phyloP scores from a whole-genome alignment of 2,329 filamentous ascomycete genomes.

The Trichoderma brevicompactum region DNA sequence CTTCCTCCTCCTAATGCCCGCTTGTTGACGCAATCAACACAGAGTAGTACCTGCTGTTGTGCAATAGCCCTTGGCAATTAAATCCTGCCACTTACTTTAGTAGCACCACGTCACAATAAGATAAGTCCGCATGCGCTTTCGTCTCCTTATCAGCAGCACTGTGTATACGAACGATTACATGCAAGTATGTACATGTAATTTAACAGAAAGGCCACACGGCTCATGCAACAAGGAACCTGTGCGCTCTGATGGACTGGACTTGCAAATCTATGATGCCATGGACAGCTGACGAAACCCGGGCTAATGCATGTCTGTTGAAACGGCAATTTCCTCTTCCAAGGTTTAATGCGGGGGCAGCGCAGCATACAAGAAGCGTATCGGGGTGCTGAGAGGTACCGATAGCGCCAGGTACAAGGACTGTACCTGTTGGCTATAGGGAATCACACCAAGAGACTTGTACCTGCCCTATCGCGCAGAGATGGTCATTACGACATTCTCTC shows the following conservation, averaged over 20 bases:
- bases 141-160: too few species aligned
- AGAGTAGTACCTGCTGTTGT: too few species aligned
- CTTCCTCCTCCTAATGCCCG: too few species aligned
- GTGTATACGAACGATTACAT: not conserved
- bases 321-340: slow-evolving; percentile 31
- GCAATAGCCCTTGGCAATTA: too few species aligned
- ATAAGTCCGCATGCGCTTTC: too few species aligned
- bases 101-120: too few species aligned
- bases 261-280: slow-evolving; percentile 13
- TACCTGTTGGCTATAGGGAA: not conserved
- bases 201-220: too few species aligned
- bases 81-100: too few species aligned
- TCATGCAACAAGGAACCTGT: not conserved
- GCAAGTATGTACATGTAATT: not conserved
- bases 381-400: slow-evolving; percentile 15
- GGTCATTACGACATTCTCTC: too few species aligned
- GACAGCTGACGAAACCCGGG: slow-evolving; percentile 15
- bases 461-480: not conserved
- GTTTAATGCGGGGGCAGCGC: slow-evolving; percentile 24
- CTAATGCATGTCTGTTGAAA: slow-evolving; percentile 26
- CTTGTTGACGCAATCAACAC: too few species aligned
- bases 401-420: not conserved
- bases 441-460: not conserved
- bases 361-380: slow-evolving; percentile 1
- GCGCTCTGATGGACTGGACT: not conserved